Percentiles rank a stretch among this genome's conserved stretches.
Conservation (phyloP, 192 early-diverging fungal genomes). For the Rhizoclosmatium sp. region DNA sequence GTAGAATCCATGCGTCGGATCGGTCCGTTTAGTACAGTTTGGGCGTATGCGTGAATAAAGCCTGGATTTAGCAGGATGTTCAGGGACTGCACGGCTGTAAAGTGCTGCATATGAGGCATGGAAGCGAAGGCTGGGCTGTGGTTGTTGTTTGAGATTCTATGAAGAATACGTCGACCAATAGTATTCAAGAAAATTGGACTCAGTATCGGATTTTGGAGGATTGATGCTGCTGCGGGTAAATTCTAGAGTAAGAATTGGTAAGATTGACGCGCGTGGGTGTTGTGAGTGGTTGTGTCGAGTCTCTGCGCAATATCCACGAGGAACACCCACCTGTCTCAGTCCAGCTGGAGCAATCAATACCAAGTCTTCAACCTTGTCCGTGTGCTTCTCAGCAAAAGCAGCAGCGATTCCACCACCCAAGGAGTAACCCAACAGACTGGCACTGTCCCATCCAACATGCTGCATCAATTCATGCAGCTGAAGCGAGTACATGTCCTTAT, state of each 20-base stretch:
- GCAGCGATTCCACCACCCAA: conserved; percentile 62
- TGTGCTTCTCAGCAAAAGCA: conserved; percentile 47
- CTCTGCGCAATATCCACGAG: no score
- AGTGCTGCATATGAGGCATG: conserved; percentile 1
- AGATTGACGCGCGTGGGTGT: no score
- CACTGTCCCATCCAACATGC: conserved; percentile 52
- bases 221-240: neutral
- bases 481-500: conserved; percentile 45
- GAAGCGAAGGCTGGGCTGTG: neutral
- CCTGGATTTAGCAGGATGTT: conserved; percentile 15
- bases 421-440: conserved; percentile 51
- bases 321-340: conserved; percentile 29
- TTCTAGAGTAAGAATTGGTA: neutral
- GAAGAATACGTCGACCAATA: neutral
- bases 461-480: conserved; percentile 56
- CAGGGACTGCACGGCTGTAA: conserved; percentile 2
- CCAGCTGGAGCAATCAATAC: conserved; percentile 59
- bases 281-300: no score
- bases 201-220: neutral
- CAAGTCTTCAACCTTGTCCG: conserved; percentile 50
- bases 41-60: conserved; percentile 10
- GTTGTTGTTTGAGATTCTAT: neutral
- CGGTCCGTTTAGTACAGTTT: conserved; percentile 21
- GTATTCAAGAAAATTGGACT: neutral
- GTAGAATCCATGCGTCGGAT: neutral